Percentiles rank a stretch among this genome's conserved stretches.
phyloP scores from a whole-genome alignment of 352 stramenopile genomes.

The Sclerospora graminicola region DNA sequence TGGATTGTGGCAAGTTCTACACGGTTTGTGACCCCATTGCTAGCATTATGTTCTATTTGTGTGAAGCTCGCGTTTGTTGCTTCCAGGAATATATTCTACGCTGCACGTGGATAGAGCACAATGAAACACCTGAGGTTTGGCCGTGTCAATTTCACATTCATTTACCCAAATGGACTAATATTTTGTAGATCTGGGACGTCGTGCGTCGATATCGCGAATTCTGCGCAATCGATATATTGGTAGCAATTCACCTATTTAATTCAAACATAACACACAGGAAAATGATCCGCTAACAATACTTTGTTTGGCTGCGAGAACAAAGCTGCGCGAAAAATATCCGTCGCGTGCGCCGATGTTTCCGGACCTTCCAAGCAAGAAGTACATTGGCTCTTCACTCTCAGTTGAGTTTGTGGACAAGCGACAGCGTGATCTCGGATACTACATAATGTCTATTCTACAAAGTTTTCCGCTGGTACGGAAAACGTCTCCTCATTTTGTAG shows the following conservation, averaged over 20 bases:
- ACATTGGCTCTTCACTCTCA: slow-evolving; percentile 77
- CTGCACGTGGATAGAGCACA: slow-evolving; percentile 56
- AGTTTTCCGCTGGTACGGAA: slow-evolving; percentile 52
- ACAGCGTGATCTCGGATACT: slow-evolving; percentile 79
- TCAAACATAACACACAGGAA: neutral
- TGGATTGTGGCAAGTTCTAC: slow-evolving; percentile 82
- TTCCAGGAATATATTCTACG: slow-evolving; percentile 75
- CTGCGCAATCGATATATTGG: slow-evolving; percentile 76
- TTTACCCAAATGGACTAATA: slow-evolving; percentile 1
- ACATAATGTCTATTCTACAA: slow-evolving; percentile 80
- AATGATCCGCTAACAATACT: slow-evolving; percentile 1
- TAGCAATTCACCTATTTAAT: slow-evolving; percentile 8
- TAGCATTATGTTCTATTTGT: neutral
- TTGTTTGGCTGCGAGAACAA: too few species aligned
- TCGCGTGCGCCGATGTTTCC: slow-evolving; percentile 62
- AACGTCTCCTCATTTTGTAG: neutral
- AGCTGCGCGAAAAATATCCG: slow-evolving; percentile 82
- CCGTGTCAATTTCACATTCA: neutral
- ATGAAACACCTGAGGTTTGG: slow-evolving; percentile 32
- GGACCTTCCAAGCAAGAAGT: slow-evolving; percentile 78
- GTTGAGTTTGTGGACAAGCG: slow-evolving; percentile 82
- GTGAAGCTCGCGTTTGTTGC: neutral
- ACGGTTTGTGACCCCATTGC: slow-evolving; percentile 29
- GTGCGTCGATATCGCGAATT: slow-evolving; percentile 80
- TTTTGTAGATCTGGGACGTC: slow-evolving; percentile 67